Base-by-base conservation (phyloP, 805 yeast genomes). In the Wickerhamiella allomyrinae region DNA sequence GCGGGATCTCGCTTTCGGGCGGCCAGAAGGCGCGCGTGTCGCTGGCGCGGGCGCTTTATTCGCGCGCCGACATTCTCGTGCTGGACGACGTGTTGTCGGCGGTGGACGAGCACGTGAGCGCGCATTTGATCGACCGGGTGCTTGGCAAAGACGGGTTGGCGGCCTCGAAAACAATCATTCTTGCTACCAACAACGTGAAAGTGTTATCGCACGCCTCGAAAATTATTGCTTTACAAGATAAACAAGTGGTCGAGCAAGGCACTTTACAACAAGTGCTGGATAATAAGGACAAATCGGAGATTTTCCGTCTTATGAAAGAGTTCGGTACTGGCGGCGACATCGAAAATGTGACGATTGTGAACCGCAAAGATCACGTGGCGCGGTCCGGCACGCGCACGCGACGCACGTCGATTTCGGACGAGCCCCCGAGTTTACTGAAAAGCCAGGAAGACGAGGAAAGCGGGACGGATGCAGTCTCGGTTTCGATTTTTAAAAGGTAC, bases 11-110 rank as follows among this genome's bases (percentile, higher is more conserved):
- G 11, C 68, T 91, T 39, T 83, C 95, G 34, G 98, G 98, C 40
- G 98, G 98, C 36, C 98, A 91, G 61, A 91, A 91, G 69, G 97
- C 98, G 0, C 77, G 98, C 59, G 70, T 91, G 29, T 78, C 94
- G 1, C 70, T 91, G 41, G 98, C 98, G 0, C 74, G 98, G 58
- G 96, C 98, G 10, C 95, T 91, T 8, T 91, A 91, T 58, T 74
- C 95, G 10, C 71, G 97, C 49, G 93, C 97, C 3, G 97, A 91
- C 56, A 74, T 91, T 23, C 86, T 84, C 58, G 63, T 91, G 33
- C 63, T 91, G 48, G 98, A 91, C 59, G 98, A 91, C 61, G 83
- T 94, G 8, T 70, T 91, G 46, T 80, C 94, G 58, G 98, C 98
- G 20, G 98, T 91, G 34, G 98, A 91, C 62, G 96, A 86, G 53